A percentile compares a stretch with the other conserved stretches of the same genome.
These are phyloP conservation scores for Lentinula guzmanii DNA, from an alignment of 768 basidiomycete genomes.

Conservation along the genomic window DNA sequence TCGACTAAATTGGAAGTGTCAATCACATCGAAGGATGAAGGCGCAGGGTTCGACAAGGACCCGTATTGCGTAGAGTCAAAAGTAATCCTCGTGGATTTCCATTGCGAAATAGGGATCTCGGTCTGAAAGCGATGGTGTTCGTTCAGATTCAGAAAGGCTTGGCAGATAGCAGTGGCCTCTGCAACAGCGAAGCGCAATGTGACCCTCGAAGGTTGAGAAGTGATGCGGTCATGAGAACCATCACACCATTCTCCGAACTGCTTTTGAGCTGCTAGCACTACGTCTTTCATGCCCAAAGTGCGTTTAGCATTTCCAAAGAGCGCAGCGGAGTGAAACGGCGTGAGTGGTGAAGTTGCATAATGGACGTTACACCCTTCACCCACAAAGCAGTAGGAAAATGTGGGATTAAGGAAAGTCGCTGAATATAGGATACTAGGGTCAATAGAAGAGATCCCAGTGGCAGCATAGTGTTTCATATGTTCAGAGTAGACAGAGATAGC, in stretches of 20 bases:
- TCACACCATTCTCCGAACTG: slow-evolving; percentile 25
- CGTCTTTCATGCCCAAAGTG: slow-evolving; percentile 6
- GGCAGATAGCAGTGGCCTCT: slow-evolving; percentile 23
- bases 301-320: slow-evolving; percentile 13
- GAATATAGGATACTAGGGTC: slow-evolving; percentile 9
- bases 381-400: slow-evolving; percentile 23
- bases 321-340: slow-evolving; percentile 26
- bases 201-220: slow-evolving; percentile 1
- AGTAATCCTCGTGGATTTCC: slow-evolving; percentile 19
- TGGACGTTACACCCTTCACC: slow-evolving; percentile 26
- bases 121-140: slow-evolving; percentile 3
- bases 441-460: slow-evolving; percentile 21
- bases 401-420: slow-evolving; percentile 27
- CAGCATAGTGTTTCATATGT: slow-evolving; percentile 20
- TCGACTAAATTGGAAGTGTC: slow-evolving; percentile 36
- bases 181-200: slow-evolving; percentile 20
- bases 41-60: slow-evolving; percentile 12
- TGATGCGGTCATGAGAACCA: slow-evolving; percentile 14
- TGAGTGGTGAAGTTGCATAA: slow-evolving; percentile 26
- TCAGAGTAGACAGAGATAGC: not conserved
- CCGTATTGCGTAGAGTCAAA: slow-evolving; percentile 22
- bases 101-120: slow-evolving; percentile 17
- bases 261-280: slow-evolving; percentile 16
- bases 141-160: slow-evolving; percentile 13
- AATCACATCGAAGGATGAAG: slow-evolving; percentile 29